Evolutionary conservation across 2,329 filamentous ascomycete genomes (phyloP), one percentile per base, ranked within the genome.

Genomic region (Macrophomina tecta): DNA sequence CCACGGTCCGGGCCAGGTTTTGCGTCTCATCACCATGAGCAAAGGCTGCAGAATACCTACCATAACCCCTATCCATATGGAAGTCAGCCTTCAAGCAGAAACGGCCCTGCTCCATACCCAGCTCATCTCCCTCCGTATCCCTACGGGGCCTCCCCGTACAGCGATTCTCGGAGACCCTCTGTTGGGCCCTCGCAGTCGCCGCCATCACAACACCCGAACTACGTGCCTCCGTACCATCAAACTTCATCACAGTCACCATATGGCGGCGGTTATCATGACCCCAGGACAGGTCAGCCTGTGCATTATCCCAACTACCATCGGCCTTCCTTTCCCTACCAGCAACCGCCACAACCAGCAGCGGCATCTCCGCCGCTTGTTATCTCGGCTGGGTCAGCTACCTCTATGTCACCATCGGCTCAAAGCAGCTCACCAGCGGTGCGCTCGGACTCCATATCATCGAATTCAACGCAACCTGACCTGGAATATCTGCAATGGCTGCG

Each of bases 401-500:
- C 61, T 1, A 64, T 64, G 48, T 64, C 61, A 6, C 61, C 61
- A 11, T 18, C 61, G 40, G 61, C 48, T n/a, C 48, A 64, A 6
- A 49, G 58, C 23, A 49, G 30, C 14, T 53, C 61, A 14, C 48
- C 61, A 30, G 46, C 36, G 16, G n/a, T 52, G 8, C 61, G 61
- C 34, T 64, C 61, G 6, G 48, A 64, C 30, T 64, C 61, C 2
- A 45, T 53, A 42, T 52, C 46, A 3, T 66, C 53, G 8, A 52
- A 46, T 46, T 60, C 64, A 6, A 28, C 18, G 12, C 55, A 60
- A 28, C 23, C 64, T 9, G 65, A 67, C 38, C n/a, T 67, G 36
- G 65, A 79, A 65, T 82, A 82, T 69, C 69, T 83, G 69, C 72
- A 75, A 71, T 79, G 82, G 69, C 71, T 83, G 49, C 76, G 77